Evolutionary conservation across 2,329 filamentous ascomycete genomes (phyloP), one percentile per base, ranked within the genome.

Genomic region (Pestalotiopsis sp.): DNA sequence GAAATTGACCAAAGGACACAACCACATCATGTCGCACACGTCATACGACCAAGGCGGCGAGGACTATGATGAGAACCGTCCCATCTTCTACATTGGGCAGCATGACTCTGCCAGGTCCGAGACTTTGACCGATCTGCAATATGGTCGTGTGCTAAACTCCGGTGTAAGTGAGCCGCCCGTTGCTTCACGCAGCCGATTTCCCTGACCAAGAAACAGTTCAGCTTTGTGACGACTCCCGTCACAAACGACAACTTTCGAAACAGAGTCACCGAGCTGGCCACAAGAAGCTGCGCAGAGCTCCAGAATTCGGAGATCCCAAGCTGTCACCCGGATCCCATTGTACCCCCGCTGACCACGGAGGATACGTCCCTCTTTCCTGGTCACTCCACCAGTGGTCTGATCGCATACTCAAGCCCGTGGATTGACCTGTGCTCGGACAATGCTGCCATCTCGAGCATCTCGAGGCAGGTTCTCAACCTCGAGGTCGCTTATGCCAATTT

Each of bases 401-500:
- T 97, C 62, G 93, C 90, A 14, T 91, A 92, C 68, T 89, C 89
- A n/a, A 97, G 94, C 78, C 88, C 93, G 5, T 98, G 95, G 95
- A 95, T 97, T 72, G 94, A 98, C 76, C 82, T 98, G 13, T 91
- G 91, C 74, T 97, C 94, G 2, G 82, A 89, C 1, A 92, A 98
- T 78, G 92, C 94, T 6, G 80, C 95, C 70, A 90, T 98, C 70
- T 90, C 94, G 7, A 93, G 92, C 77, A 86, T 98, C 68, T 98
- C 95, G 44, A 89, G 93, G 58, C 95, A 98, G 80, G 92, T 97
- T 6, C 84, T 99, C 70, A 94, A 94, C 77, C 86, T 97, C 52
- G 96, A 99, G 78, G 87, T 98, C 61, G 92, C 94, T 62, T 99
- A 98, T 81, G 96, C 97, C 71, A 94, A 94, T 70, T 99, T 98